phyloP scores from a whole-genome alignment of 352 stramenopile species.

The Phytophthora sansomeana region DNA sequence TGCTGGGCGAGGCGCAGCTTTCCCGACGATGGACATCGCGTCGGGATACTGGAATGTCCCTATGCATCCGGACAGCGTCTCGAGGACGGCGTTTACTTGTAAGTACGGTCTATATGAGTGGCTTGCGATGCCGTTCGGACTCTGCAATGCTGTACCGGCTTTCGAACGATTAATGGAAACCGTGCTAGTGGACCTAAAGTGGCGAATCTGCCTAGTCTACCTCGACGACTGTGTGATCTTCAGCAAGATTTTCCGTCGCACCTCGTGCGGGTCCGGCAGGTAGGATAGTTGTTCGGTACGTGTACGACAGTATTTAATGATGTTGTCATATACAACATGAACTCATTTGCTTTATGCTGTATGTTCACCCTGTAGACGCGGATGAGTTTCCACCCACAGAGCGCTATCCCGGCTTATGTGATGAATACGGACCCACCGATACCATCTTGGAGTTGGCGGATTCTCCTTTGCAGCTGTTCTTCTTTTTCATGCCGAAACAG shows the following conservation, averaged over 20 bases:
- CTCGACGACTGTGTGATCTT: too few relatives aligned
- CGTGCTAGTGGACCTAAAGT: too few relatives aligned
- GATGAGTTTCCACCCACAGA: background rate
- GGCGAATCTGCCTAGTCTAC: too few relatives aligned
- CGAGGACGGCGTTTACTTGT: too few relatives aligned
- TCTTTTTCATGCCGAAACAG: conserved; percentile 18
- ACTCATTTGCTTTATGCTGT: conserved; percentile 9
- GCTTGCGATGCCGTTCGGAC: too few relatives aligned
- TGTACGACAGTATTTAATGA: background rate
- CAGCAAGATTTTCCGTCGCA: too few relatives aligned
- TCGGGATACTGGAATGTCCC: too few relatives aligned
- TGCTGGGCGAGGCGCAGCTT: background rate
- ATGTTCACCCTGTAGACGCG: background rate
- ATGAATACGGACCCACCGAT: conserved; percentile 4
- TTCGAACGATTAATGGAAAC: too few relatives aligned
- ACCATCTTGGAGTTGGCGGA: conserved; percentile 2
- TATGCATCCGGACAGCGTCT: too few relatives aligned
- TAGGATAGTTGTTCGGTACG: conserved; percentile 10
- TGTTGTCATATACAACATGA: conserved; percentile 17
- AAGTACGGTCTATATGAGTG: too few relatives aligned
- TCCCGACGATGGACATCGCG: conserved; percentile 1
- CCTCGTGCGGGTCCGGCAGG: too few relatives aligned
- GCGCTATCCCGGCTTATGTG: background rate
- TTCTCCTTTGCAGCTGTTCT: conserved; percentile 5
- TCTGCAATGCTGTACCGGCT: too few relatives aligned